Base-by-base conservation (phyloP, 2,329 filamentous ascomycete genomes). In the Verticillium zaregamsianum region DNA sequence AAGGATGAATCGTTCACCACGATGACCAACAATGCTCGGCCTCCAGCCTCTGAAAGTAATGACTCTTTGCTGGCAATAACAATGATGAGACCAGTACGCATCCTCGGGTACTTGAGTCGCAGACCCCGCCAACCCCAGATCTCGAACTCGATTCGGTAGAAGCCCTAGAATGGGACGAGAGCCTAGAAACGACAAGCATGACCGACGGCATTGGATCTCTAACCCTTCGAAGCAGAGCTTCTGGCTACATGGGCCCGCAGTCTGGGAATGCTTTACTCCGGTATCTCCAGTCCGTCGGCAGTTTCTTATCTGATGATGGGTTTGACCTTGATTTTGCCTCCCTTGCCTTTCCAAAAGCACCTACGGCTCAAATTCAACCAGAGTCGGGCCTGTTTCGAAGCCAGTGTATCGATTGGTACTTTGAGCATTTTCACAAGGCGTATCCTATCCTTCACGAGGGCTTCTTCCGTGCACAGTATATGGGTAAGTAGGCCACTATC, bases 151-250 rank as follows among this genome's bases (percentile, higher is more conserved):
- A 57, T 23, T 35, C 55, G 9, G 37, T 57, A 15, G 55, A 57
- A 23, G 55, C 55, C 32, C 31, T 57, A 35, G 55, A 57, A 35
- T 57, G 55, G 55, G 55, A 57, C 25, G 55, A 57, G 55, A 57
- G 31, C 37, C 14, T 57, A 57, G 55, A 57, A 9, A 31, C 20
- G 55, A 33, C 15, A n/a, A 1, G 33, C 32, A 31, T 57, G 33
- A 57, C 55, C 25, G 55, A 57, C 17, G 55, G 55, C 20, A 57
- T 57, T 57, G 55, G 55, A 9, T 57, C 55, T 35, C 17, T 57
- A 35, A 35, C 55, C 23, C 55, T 57, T 23, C 55, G 37, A 9
- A n/a, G 31, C 17, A 57, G 32, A 57, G 55, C 55, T 20, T 39
- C 55, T 32, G 55, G 55, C 15, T 57, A 57, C 17, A 57, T 57